Percentiles rank a stretch among this genome's conserved stretches.
These are phyloP conservation scores for Drechslerella coelobrocha DNA, from an alignment of 2,329 filamentous ascomycete species.

Conservation along the genomic window DNA sequence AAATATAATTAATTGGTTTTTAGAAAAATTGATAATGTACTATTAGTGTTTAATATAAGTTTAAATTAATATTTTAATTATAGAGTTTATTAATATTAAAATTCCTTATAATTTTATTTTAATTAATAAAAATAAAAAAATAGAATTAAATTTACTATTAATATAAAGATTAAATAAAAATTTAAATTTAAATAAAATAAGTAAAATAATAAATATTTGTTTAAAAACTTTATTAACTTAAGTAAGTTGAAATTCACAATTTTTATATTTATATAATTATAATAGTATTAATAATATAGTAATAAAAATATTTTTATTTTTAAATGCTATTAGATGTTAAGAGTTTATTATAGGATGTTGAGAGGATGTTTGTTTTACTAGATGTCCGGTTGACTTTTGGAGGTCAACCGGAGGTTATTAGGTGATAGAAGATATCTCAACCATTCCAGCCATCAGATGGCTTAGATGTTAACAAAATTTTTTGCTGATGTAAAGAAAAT, in stretches of 20 bases:
- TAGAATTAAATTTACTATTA: not conserved
- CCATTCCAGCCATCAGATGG: not conserved
- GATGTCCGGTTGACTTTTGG: not conserved
- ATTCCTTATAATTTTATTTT: not conserved
- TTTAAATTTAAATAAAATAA: not conserved
- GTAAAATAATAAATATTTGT: not conserved
- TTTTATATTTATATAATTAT: not conserved
- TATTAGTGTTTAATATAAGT: not conserved
- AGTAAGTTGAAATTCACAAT: not conserved
- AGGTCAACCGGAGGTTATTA: not conserved
- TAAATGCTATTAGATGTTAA: conserved; percentile 10
- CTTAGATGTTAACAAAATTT: not conserved
- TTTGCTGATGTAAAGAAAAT: conserved; percentile 1
- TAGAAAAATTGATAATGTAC: not conserved
- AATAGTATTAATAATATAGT: not conserved
- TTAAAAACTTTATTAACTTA: not conserved
- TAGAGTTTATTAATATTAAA: not conserved
- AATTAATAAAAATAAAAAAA: not conserved
- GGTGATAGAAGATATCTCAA: not conserved
- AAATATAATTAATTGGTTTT: not conserved
- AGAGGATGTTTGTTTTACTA: not conserved
- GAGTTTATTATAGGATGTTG: not conserved
- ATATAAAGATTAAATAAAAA: not conserved
- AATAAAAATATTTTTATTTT: conserved; percentile 6
- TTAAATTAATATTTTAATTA: not conserved